These are phyloP conservation scores for Coleophoma cylindrospora DNA, from an alignment of 2,329 filamentous ascomycete species.

Conservation along the genomic window DNA sequence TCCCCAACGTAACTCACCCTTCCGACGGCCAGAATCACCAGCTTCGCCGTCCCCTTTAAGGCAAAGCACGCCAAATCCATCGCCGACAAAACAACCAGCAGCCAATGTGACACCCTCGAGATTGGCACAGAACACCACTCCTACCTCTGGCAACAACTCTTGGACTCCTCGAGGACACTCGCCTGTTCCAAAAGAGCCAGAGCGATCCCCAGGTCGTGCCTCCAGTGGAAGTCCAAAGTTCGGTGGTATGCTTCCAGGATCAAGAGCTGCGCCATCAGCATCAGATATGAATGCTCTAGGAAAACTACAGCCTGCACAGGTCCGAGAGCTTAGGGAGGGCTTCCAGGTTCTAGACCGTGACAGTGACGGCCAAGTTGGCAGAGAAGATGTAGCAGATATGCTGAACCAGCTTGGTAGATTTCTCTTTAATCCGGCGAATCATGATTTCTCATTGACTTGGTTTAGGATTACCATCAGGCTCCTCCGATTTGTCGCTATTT, in stretches of 20 bases:
- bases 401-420: slow-evolving; percentile 71
- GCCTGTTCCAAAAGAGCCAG: slow-evolving; percentile 25
- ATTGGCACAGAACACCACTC: slow-evolving; percentile 31
- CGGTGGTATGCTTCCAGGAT: slow-evolving; percentile 17
- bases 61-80: slow-evolving; percentile 53
- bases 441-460: too few relatives aligned
- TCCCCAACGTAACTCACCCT: slow-evolving; percentile 58
- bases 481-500: slow-evolving; percentile 70
- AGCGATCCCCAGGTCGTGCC: slow-evolving; percentile 25
- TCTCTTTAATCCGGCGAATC: too few relatives aligned
- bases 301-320: slow-evolving; percentile 73
- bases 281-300: slow-evolving; percentile 49
- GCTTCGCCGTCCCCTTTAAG: slow-evolving; percentile 62
- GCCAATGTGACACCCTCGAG: slow-evolving; percentile 37
- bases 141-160: slow-evolving; percentile 25
- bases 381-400: slow-evolving; percentile 83
- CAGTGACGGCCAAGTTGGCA: slow-evolving; percentile 76
- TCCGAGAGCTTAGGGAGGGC: slow-evolving; percentile 83
- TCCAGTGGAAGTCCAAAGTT: slow-evolving; percentile 20
- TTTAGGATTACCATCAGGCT: slow-evolving; percentile 66
- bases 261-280: neutral
- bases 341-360: slow-evolving; percentile 92
- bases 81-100: slow-evolving; percentile 40
- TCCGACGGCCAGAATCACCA: slow-evolving; percentile 56
- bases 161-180: slow-evolving; percentile 27